Percentiles rank a stretch among this genome's conserved stretches.
Evolutionary conservation across 1,284 basidiomycete genomes (phyloP).

Genomic region (Apiotrichum sp.): DNA sequence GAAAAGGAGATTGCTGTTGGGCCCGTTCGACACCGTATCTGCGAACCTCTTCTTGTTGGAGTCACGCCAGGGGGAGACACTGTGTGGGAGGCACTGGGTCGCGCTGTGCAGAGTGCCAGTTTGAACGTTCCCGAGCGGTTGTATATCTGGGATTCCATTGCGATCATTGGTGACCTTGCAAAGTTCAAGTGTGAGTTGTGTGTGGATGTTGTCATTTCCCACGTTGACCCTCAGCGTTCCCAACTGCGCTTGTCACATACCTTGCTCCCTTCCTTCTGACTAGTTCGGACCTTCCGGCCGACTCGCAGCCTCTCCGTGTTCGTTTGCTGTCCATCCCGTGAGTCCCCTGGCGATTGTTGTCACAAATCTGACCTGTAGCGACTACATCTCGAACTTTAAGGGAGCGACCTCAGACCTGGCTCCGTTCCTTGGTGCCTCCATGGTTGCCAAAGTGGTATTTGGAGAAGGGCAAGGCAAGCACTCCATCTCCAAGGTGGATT

Average conservation of each 20-base stretch:
- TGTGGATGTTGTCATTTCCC: background rate
- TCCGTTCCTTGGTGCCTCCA: constrained; percentile 78
- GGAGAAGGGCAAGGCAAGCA: constrained; percentile 38
- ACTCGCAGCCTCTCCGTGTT: constrained; percentile 59
- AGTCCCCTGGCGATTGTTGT: constrained; percentile 8
- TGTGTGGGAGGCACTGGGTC: constrained; percentile 43
- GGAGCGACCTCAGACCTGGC: constrained; percentile 75
- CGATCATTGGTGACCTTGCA: constrained; percentile 74
- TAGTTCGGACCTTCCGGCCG: constrained; percentile 52
- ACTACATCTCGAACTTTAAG: constrained; percentile 87
- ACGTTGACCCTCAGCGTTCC: constrained; percentile 35
- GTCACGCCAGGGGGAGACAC: constrained; percentile 52
- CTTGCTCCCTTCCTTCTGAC: constrained; percentile 63
- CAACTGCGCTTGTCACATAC: constrained; percentile 65
- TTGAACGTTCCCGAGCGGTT: constrained; percentile 54
- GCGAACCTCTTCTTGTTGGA: constrained; percentile 69
- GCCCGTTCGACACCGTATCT: constrained; percentile 79
- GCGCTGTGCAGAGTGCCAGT: constrained; percentile 31
- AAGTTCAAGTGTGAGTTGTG: constrained; percentile 63
- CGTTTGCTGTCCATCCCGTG: constrained; percentile 65
- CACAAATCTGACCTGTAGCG: constrained; percentile 40
- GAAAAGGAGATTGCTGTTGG: constrained; percentile 70
- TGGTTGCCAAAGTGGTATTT: constrained; percentile 62
- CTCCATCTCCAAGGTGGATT: constrained; percentile 44
- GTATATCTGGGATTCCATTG: constrained; percentile 70